These are phyloP conservation scores for Ensete glaucum DNA, from an alignment of 176 grass and related monocot species.

Conservation along the genomic window DNA sequence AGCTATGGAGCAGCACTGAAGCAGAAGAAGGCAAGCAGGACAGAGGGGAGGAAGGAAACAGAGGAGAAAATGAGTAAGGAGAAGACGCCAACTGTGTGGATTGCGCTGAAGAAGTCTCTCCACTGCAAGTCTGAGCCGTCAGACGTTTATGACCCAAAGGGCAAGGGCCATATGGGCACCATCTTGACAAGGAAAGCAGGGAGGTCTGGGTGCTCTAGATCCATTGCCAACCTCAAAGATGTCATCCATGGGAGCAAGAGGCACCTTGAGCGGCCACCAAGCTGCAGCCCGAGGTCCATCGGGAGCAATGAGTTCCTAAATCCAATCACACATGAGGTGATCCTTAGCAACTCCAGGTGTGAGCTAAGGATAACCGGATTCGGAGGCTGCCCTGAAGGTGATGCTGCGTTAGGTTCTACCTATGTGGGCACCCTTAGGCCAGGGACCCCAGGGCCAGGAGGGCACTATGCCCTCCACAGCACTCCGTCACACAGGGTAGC, in stretches of 20 bases:
- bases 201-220: constrained; percentile 76
- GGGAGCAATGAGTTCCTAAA: constrained; percentile 96
- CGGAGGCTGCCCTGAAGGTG: constrained; percentile 6
- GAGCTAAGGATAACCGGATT: constrained; percentile 89
- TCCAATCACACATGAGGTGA: constrained; percentile 91
- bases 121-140: constrained; percentile 75
- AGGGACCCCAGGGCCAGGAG: constrained; percentile 40
- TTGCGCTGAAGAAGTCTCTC: constrained; percentile 76
- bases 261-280: constrained; percentile 58
- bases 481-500: constrained; percentile 35
- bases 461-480: constrained; percentile 21
- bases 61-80: constrained; percentile 15
- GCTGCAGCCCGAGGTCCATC: constrained; percentile 89
- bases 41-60: background rate
- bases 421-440: constrained; percentile 80
- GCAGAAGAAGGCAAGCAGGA: constrained; percentile 17
- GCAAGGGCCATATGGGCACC: constrained; percentile 34
- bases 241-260: constrained; percentile 99
- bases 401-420: constrained; percentile 8
- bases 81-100: constrained; percentile 65
- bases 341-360: constrained; percentile 84
- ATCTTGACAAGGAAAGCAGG: constrained; percentile 52
- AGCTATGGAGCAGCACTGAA: constrained; percentile 4
- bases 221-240: constrained; percentile 74
- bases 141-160: constrained; percentile 68